Conservation (phyloP, 495 filamentous ascomycete genomes). For the Penicillium coprophilum region DNA sequence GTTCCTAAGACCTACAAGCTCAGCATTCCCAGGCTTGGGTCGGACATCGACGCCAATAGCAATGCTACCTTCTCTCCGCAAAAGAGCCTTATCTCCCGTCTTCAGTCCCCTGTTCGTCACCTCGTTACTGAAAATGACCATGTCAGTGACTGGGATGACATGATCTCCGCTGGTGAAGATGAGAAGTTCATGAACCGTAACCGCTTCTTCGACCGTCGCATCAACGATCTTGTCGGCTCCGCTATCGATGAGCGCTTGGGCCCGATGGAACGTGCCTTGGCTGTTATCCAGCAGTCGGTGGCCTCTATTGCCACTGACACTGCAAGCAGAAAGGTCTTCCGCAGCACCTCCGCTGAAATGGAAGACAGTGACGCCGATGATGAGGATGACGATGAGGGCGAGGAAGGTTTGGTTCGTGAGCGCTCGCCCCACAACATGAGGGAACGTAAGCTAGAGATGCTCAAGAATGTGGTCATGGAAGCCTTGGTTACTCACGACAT, state of each 20-base stretch:
- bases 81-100: constrained; percentile 35
- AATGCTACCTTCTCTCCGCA: constrained; percentile 43
- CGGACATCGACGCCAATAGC: constrained; percentile 38
- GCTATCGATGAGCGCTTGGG: constrained; percentile 72
- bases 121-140: constrained; percentile 66
- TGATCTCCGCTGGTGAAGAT: constrained; percentile 78
- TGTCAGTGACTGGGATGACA: constrained; percentile 88
- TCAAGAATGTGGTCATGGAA: constrained; percentile 77
- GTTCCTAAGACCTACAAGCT: constrained; percentile 49
- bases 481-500: constrained; percentile 62
- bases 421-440: constrained; percentile 64
- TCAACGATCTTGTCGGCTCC: constrained; percentile 78
- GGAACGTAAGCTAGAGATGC: constrained; percentile 78
- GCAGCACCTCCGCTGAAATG: constrained; percentile 61
- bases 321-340: constrained; percentile 39
- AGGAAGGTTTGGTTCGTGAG: constrained; percentile 41
- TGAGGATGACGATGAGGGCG: constrained; percentile 70
- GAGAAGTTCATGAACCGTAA: constrained; percentile 72
- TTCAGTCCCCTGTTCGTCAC: constrained; percentile 61
- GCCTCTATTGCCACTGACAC: constrained; percentile 46
- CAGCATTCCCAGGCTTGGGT: constrained; percentile 47
- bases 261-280: constrained; percentile 76
- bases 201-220: constrained; percentile 81
- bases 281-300: constrained; percentile 68
- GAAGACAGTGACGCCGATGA: constrained; percentile 92